Conservation (phyloP, 495 filamentous ascomycete genomes). For the Physcia stellaris region DNA sequence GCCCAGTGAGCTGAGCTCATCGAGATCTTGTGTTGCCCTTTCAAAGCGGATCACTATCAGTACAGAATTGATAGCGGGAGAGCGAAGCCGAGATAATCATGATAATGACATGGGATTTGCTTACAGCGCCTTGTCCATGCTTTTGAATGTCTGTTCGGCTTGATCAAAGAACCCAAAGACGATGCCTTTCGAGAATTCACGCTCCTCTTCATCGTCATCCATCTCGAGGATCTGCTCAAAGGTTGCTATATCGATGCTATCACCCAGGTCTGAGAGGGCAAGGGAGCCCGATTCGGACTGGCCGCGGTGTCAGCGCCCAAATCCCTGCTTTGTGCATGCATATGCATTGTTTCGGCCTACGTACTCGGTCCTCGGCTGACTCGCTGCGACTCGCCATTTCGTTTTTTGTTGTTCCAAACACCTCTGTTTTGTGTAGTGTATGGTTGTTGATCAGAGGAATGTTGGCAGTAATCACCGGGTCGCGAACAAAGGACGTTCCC, state of each 20-base stretch:
- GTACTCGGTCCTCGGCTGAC: conserved; percentile 1
- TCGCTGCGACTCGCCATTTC: conserved; percentile 3
- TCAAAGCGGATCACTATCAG: background rate
- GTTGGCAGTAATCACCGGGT: too few relatives aligned
- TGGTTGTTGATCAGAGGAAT: too few relatives aligned
- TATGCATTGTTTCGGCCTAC: too few relatives aligned
- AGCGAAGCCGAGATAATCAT: background rate
- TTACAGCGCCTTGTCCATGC: too few relatives aligned
- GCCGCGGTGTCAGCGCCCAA: background rate
- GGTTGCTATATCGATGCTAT: conserved; percentile 61
- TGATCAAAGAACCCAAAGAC: conserved; percentile 90
- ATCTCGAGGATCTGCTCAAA: conserved; percentile 96
- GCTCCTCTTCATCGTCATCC: conserved; percentile 73
- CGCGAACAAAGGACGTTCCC: too few relatives aligned
- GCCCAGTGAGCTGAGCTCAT: conserved; percentile 63
- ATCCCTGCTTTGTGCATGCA: too few relatives aligned
- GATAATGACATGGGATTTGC: too few relatives aligned
- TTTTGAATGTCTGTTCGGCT: conserved; percentile 67
- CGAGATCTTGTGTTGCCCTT: conserved; percentile 53
- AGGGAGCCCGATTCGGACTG: conserved; percentile 34
- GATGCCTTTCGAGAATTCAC: conserved; percentile 70
- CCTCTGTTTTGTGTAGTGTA: too few relatives aligned
- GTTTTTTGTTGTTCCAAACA: background rate
- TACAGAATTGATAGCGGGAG: too few relatives aligned
- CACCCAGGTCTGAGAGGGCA: conserved; percentile 40